Evolutionary conservation across 805 yeast species (phyloP).

Genomic region (Ogataea siamensis): DNA sequence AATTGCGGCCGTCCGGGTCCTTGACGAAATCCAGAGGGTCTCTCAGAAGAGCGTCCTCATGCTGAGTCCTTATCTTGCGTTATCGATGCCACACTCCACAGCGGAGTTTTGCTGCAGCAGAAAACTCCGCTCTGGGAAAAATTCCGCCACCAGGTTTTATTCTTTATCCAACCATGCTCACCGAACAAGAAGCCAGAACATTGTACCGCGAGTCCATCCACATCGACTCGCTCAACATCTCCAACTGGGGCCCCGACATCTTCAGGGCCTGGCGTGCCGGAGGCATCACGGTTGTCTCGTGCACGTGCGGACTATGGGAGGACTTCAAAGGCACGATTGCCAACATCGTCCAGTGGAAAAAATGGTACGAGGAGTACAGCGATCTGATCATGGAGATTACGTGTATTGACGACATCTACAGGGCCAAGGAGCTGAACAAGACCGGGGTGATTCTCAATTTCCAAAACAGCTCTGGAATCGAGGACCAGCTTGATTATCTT

Average conservation of each 20-base stretch:
- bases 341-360: constrained; percentile 23
- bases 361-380: constrained; percentile 22
- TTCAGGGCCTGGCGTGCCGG: constrained; percentile 22
- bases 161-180: constrained; percentile 14
- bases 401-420: constrained; percentile 19
- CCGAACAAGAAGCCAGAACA: constrained; percentile 21
- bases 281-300: constrained; percentile 22
- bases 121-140: constrained; percentile 3
- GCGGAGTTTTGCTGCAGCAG: constrained; percentile 1
- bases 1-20: too few species aligned
- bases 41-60: too few species aligned
- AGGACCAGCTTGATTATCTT: constrained; percentile 21
- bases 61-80: neutral
- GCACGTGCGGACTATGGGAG: constrained; percentile 23
- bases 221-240: constrained; percentile 21
- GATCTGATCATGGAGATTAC: constrained; percentile 21
- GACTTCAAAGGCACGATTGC: constrained; percentile 21
- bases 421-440: constrained; percentile 19
- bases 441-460: constrained; percentile 22
- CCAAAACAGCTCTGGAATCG: constrained; percentile 23
- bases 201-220: constrained; percentile 20
- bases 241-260: constrained; percentile 20
- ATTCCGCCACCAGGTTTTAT: neutral
- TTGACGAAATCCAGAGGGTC: too few species aligned
- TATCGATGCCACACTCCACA: constrained; percentile 2